Percentiles rank a stretch among this genome's conserved stretches.
These are phyloP conservation scores for Lachnellula occidentalis DNA, from an alignment of 2,329 filamentous ascomycete genomes.

Conservation along the genomic window DNA sequence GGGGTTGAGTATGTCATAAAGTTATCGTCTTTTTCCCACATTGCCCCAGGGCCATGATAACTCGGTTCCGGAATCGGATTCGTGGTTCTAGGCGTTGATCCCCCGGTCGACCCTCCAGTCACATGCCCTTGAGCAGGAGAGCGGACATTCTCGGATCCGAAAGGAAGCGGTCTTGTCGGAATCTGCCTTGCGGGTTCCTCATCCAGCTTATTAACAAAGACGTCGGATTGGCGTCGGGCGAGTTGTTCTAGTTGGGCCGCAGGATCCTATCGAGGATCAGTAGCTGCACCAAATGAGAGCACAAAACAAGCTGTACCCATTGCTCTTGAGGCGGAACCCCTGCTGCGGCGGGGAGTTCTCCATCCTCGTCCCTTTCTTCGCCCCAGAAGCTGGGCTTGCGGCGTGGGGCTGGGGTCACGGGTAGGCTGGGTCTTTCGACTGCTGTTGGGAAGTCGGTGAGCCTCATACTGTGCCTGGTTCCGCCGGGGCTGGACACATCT, in stretches of 20 bases:
- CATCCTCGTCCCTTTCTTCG: constrained; percentile 41
- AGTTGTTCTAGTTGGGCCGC: constrained; percentile 64
- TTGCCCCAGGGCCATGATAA: constrained; percentile 44
- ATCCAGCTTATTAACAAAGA: constrained; percentile 50
- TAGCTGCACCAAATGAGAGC: constrained; percentile 34
- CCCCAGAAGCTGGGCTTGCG: constrained; percentile 65
- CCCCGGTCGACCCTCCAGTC: constrained; percentile 5
- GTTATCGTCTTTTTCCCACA: constrained; percentile 48
- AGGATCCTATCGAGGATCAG: constrained; percentile 54
- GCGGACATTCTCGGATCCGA: constrained; percentile 44
- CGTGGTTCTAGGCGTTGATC: constrained; percentile 17
- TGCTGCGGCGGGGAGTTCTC: constrained; percentile 65
- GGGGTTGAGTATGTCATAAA: constrained; percentile 35
- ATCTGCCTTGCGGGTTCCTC: constrained; percentile 35
- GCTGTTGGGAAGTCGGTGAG: constrained; percentile 85
- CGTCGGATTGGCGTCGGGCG: constrained; percentile 59
- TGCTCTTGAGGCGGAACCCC: constrained; percentile 83
- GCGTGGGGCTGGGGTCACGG: constrained; percentile 83
- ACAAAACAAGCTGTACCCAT: constrained; percentile 74
- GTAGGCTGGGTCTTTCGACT: constrained; percentile 76
- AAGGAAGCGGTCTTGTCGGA: constrained; percentile 46
- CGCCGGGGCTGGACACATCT: constrained; percentile 26
- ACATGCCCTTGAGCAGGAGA: constrained; percentile 38
- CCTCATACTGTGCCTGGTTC: constrained; percentile 48
- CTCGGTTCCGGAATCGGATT: constrained; percentile 41